A percentile compares a stretch with the other conserved stretches of the same genome.
Evolutionary conservation across 345 rosid genomes (phyloP).

Genomic region (Pugionium cornutum): DNA sequence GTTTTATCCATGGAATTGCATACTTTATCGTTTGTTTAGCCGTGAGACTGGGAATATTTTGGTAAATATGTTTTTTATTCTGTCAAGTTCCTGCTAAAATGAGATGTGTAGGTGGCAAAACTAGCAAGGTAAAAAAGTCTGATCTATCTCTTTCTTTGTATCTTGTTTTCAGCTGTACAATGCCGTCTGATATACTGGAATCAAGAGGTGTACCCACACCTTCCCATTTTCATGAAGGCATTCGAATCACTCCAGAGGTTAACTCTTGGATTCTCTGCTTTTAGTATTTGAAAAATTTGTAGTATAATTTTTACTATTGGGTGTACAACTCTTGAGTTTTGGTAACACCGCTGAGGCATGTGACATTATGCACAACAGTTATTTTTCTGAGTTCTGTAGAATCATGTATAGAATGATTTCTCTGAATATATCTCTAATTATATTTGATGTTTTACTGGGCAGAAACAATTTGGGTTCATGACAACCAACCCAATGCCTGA

Average conservation of each 20-base stretch:
- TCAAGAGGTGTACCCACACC: conserved; percentile 42
- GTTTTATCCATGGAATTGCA: conserved; percentile 19
- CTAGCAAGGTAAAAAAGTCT: neutral
- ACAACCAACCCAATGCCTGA: conserved; percentile 51
- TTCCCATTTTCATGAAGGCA: conserved; percentile 47
- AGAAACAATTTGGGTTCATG: conserved; percentile 71
- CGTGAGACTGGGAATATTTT: neutral
- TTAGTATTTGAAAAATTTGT: neutral
- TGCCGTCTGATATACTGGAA: conserved; percentile 71
- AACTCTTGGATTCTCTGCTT: conserved; percentile 19
- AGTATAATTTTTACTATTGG: too few relatives aligned
- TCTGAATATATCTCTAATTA: too few relatives aligned
- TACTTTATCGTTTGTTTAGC: too few relatives aligned
- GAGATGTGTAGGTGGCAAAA: conserved; percentile 20
- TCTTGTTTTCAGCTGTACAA: conserved; percentile 40
- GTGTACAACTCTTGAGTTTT: too few relatives aligned
- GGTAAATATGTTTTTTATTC: neutral
- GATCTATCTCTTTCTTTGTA: conserved; percentile 25
- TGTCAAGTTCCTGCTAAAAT: neutral
- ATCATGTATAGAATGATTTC: too few relatives aligned
- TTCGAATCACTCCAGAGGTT: conserved; percentile 55
- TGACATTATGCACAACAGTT: too few relatives aligned
- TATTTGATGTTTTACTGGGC: conserved; percentile 39
- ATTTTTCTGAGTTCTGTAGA: too few relatives aligned
- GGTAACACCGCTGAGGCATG: too few relatives aligned